These are phyloP conservation scores for Yamadazyma blattariae DNA, from an alignment of 1,139 yeast genomes.

Conservation along the genomic window DNA sequence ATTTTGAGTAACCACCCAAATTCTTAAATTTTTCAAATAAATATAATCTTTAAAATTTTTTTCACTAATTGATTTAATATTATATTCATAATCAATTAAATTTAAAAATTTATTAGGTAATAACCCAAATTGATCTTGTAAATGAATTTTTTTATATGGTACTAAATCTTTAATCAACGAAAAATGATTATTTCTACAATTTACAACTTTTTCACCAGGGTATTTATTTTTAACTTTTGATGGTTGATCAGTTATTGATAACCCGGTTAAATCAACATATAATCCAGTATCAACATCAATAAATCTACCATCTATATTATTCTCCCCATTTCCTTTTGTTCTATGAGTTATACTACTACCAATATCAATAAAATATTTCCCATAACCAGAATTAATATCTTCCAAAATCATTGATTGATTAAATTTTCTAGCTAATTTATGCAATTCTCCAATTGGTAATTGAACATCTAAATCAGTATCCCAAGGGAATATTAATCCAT, in stretches of 20 bases:
- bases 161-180: constrained; percentile 27
- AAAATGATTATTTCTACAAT: constrained; percentile 48
- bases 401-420: constrained; percentile 39
- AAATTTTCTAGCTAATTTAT: constrained; percentile 24
- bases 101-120: constrained; percentile 29
- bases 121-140: constrained; percentile 35
- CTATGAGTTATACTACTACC: constrained; percentile 31
- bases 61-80: constrained; percentile 20
- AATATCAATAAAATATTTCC: constrained; percentile 32
- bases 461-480: constrained; percentile 38
- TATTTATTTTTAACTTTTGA: constrained; percentile 13
- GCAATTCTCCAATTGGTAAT: constrained; percentile 31
- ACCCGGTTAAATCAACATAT: constrained; percentile 38
- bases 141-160: constrained; percentile 26
- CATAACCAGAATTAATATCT: constrained; percentile 25
- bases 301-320: constrained; percentile 38
- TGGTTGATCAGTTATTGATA: constrained; percentile 25
- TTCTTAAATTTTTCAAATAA: constrained; percentile 29
- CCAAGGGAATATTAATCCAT: constrained; percentile 38
- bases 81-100: constrained; percentile 31
- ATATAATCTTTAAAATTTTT: constrained; percentile 24
- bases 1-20: constrained; percentile 29
- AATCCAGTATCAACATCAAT: constrained; percentile 38
- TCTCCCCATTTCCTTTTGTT: constrained; percentile 28
- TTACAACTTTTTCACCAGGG: constrained; percentile 22